Percentiles rank a stretch among this genome's conserved stretches.
Conservation (phyloP, 2,329 filamentous ascomycete species). For the Colletotrichum somersetense region DNA sequence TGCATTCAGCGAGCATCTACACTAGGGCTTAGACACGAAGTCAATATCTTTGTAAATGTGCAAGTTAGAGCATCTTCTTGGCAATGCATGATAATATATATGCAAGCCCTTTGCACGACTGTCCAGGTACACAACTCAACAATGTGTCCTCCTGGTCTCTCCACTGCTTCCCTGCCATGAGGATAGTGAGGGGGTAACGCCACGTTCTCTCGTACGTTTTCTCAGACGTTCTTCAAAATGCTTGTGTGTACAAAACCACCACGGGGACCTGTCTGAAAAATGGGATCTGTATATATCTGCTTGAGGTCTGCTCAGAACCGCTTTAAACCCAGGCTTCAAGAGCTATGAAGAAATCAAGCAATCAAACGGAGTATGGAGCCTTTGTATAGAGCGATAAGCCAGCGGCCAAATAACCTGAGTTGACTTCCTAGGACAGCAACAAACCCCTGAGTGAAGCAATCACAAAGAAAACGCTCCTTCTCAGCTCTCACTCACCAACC, state of each 20-base stretch:
- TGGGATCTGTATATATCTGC: background rate
- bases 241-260: too few species aligned
- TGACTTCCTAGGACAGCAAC: background rate
- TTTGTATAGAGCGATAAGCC: background rate
- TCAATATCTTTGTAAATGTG: background rate
- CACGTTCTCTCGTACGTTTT: background rate
- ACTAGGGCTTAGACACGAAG: too few species aligned
- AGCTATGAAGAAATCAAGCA: too few species aligned
- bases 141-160: background rate
- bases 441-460: background rate
- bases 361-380: background rate
- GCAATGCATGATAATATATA: background rate
- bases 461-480: background rate
- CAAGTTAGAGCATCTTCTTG: background rate
- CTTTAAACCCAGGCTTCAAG: background rate
- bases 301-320: background rate
- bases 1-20: background rate
- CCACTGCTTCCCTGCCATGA: background rate
- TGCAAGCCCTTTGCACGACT: background rate
- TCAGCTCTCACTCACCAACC: background rate
- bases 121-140: background rate
- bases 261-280: background rate
- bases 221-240: background rate
- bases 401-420: background rate
- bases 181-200: background rate